Evolutionary conservation across 257 asterid species (phyloP), one percentile per base, ranked within the genome.

Genomic region (Przewalskia tangutica): DNA sequence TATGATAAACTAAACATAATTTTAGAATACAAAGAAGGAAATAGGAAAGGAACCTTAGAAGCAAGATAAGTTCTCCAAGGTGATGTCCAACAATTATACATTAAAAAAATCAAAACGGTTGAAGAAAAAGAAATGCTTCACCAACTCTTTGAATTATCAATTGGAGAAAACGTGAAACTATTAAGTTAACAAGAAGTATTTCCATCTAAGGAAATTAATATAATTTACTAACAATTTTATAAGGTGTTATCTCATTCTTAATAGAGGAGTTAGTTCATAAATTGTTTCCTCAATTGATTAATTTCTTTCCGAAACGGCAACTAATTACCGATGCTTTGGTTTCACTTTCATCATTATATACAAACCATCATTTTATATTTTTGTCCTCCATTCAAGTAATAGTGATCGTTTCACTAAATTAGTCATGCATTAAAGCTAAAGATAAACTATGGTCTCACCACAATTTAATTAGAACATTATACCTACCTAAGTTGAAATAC

Each of bases 31-130:
- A 11, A 27, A 50, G 18, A 71, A 46, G 34, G 59, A 71, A 46
- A 71, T 20, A 7, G 59, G 78, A 71, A 46, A 71, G 78, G 78
- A 71, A 20, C 59, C 78, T 71, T 71, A 71, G 59, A 71, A 71
- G 78, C 58, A 46, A 71, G 40, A 46, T 27, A 70, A 70, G 56
- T 70, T 2, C 10, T 70, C n/a, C 9, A 42, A 20, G 32, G 77
- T 70, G 77, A 70, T 70, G 54, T 42, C 51, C 55, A 70, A 70
- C 56, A n/a, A 42, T 70, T n/a, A 70, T 42, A n/a, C 17, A 46
- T 48, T 42, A n/a, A 70, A 42, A 42, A 54, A 56, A 56, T n/a
- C 0, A 20, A 12, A n/a, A 10, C 2, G 14, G 6, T n/a, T 9
- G n/a, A 18, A 68, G 18, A 46, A 71, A 12, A 9, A 71, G 7